Conservation (phyloP, 495 filamentous ascomycete species). For the Podospora pseudoanserina region DNA sequence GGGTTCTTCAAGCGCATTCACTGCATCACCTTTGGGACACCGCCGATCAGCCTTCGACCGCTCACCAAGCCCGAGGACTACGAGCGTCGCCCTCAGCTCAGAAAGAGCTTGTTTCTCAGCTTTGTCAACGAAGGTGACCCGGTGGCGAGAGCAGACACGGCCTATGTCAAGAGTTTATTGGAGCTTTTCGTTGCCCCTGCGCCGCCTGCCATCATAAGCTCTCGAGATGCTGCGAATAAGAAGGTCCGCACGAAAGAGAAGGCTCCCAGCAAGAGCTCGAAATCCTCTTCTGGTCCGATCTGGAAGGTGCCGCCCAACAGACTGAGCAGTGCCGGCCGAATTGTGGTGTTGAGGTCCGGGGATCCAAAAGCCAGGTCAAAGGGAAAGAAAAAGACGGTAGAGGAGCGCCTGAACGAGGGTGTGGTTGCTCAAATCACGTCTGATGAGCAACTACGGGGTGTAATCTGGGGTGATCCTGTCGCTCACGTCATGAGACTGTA, state of each 20-base stretch:
- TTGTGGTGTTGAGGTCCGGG: constrained; percentile 59
- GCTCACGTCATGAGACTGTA: constrained; percentile 79
- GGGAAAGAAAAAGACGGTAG: constrained; percentile 38
- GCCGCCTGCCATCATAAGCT: constrained; percentile 32
- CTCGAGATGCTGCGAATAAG: neutral
- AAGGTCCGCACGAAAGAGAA: constrained; percentile 19
- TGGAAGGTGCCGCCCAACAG: constrained; percentile 62
- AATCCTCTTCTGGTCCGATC: constrained; percentile 32
- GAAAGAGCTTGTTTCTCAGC: constrained; percentile 66
- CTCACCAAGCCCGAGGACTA: constrained; percentile 52
- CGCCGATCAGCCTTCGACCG: constrained; percentile 68
- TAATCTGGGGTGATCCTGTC: constrained; percentile 75
- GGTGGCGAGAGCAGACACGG: constrained; percentile 69
- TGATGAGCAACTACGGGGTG: constrained; percentile 60
- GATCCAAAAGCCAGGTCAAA: constrained; percentile 31
- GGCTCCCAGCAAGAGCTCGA: constrained; percentile 21
- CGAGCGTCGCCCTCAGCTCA: constrained; percentile 32
- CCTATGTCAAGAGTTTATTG: constrained; percentile 65
- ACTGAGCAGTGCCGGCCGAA: constrained; percentile 62
- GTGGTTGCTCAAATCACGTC: constrained; percentile 59
- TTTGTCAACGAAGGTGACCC: constrained; percentile 86
- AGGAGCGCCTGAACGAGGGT: constrained; percentile 43
- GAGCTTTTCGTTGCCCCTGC: constrained; percentile 64
- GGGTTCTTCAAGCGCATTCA: constrained; percentile 71
- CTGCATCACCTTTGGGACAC: constrained; percentile 78